These are phyloP conservation scores for Pterocarpus macrocarpus DNA, from an alignment of 306 rosid genomes.

Conservation along the genomic window DNA sequence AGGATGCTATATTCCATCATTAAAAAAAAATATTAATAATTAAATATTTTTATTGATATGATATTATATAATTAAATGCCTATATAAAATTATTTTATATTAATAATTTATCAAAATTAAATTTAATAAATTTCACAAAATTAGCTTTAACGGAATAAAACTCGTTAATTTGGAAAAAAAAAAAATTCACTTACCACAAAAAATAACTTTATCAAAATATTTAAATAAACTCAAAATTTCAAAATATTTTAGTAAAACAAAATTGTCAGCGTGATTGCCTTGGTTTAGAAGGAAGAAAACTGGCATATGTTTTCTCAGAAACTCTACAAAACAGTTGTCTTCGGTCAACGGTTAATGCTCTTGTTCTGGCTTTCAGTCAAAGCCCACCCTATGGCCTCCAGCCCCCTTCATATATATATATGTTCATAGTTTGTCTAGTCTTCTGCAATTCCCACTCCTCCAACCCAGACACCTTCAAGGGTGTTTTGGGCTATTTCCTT, in stretches of 20 bases:
- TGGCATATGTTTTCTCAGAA: background rate
- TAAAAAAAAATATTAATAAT: no score
- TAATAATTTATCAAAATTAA: no score
- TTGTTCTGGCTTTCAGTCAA: background rate
- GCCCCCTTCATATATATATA: background rate
- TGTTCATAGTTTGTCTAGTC: background rate
- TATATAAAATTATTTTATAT: no score
- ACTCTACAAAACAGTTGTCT: background rate
- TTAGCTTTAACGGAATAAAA: background rate
- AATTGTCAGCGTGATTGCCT: no score
- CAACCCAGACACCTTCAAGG: background rate
- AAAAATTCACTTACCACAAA: background rate
- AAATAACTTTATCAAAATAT: background rate
- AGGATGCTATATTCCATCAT: no score
- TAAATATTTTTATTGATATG: no score
- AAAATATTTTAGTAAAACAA: no score
- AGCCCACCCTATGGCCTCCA: background rate
- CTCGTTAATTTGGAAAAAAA: background rate
- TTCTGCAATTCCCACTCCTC: background rate
- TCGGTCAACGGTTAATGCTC: conserved; percentile 5
- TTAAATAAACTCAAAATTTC: no score
- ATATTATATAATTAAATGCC: no score
- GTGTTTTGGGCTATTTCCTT: background rate
- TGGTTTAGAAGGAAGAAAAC: background rate
- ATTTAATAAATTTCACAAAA: background rate